phyloP scores from a whole-genome alignment of 768 basidiomycete genomes.

The Suillus plorans region DNA sequence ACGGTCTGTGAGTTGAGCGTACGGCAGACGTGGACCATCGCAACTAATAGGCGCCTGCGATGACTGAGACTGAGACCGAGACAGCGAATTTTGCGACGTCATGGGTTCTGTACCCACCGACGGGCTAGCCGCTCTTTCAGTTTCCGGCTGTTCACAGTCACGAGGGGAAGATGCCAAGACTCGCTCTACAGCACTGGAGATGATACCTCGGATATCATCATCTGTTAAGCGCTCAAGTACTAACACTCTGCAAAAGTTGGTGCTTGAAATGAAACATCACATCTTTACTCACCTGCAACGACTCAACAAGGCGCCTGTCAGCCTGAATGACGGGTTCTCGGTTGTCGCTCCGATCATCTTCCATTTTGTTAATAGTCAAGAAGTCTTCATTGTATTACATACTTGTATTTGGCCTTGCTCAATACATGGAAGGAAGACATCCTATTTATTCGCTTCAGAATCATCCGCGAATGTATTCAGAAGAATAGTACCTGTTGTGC shows the following conservation, averaged over 20 bases:
- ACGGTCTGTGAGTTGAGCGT: constrained; percentile 44
- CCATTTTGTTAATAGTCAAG: background rate
- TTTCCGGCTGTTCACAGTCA: background rate
- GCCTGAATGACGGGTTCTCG: constrained; percentile 86
- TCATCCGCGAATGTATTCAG: constrained; percentile 3
- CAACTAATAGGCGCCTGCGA: constrained; percentile 19
- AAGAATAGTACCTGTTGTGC: constrained; percentile 53
- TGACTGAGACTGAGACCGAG: constrained; percentile 13
- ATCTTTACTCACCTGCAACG: constrained; percentile 62
- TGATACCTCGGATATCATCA: constrained; percentile 55
- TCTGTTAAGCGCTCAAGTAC: constrained; percentile 67
- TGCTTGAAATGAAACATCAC: constrained; percentile 15
- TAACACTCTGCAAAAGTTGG: constrained; percentile 56
- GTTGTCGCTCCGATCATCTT: constrained; percentile 83
- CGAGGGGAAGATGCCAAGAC: constrained; percentile 22
- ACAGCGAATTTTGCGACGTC: constrained; percentile 17
- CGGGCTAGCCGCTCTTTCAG: background rate
- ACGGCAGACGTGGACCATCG: constrained; percentile 19
- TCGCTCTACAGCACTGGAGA: constrained; percentile 51
- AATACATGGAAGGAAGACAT: constrained; percentile 78
- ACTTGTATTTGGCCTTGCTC: constrained; percentile 78
- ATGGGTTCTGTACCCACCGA: constrained; percentile 11
- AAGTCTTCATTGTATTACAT: constrained; percentile 3
- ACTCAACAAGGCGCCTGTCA: constrained; percentile 70
- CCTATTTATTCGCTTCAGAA: constrained; percentile 38